phyloP scores from a whole-genome alignment of 495 filamentous ascomycete species.

The Alectoria sarmentosa region DNA sequence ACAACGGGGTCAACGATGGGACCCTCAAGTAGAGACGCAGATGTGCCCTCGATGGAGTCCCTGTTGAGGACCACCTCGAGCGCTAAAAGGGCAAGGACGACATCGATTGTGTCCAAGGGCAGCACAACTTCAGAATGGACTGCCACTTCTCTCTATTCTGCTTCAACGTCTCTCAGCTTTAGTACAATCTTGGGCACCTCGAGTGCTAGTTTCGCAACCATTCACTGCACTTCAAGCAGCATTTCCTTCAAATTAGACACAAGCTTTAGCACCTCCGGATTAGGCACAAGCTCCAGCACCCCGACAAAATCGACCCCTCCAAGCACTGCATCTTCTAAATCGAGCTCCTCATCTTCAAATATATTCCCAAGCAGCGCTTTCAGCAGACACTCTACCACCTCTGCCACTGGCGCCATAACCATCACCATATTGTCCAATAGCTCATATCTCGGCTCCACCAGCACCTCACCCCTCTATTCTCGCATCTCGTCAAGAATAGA shows the following conservation, averaged over 20 bases:
- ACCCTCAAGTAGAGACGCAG: background rate
- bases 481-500: no score
- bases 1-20: background rate
- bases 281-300: no score
- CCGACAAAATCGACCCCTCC: no score
- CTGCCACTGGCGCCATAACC: no score
- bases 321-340: background rate
- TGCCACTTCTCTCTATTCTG: background rate
- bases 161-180: background rate
- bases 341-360: background rate
- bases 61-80: background rate
- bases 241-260: background rate
- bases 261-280: no score
- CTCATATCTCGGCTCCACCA: background rate
- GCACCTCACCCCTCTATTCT: background rate
- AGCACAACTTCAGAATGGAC: background rate
- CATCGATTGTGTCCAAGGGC: background rate
- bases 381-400: no score
- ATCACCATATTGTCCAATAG: no score
- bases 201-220: background rate
- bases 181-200: background rate
- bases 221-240: background rate
- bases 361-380: no score
- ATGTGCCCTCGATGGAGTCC: background rate
- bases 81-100: background rate